Conservation (phyloP, 106 monocot genomes). For the Dendrobium huoshanense region DNA sequence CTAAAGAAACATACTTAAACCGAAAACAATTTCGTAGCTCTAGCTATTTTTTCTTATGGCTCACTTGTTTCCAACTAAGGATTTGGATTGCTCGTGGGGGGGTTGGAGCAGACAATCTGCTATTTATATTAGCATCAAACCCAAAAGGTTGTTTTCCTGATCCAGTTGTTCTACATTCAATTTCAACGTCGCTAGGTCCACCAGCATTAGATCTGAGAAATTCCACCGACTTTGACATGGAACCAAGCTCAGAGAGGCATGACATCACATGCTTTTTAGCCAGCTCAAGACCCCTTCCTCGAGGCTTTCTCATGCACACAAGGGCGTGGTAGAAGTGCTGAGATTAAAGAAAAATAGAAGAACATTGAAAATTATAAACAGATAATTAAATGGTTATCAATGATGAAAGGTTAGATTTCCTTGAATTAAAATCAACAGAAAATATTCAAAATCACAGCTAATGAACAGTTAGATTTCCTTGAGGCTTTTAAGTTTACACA, state of each 20-base stretch:
- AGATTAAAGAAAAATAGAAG: neutral
- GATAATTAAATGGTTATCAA: neutral
- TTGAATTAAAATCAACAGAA: neutral
- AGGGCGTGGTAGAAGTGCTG: constrained; percentile 87
- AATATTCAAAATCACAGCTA: neutral
- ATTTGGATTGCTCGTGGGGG: constrained; percentile 84
- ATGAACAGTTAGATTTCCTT: neutral
- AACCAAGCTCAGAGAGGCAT: constrained; percentile 63
- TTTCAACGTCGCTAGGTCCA: constrained; percentile 24
- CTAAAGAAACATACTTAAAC: neutral
- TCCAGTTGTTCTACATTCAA: constrained; percentile 62
- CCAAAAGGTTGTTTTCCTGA: constrained; percentile 87
- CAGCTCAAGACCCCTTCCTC: constrained; percentile 83
- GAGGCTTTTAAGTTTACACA: neutral
- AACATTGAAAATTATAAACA: neutral
- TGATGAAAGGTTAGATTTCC: neutral
- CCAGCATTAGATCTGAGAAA: constrained; percentile 58
- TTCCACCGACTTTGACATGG: constrained; percentile 47
- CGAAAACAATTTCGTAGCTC: neutral
- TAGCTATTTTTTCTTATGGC: constrained; percentile 2
- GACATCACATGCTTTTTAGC: constrained; percentile 78
- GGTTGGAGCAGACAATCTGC: constrained; percentile 62
- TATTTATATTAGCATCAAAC: constrained; percentile 84
- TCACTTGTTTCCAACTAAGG: constrained; percentile 79
- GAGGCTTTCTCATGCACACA: constrained; percentile 66